phyloP scores from a whole-genome alignment of 345 rosid species.

The Acer campestre region DNA sequence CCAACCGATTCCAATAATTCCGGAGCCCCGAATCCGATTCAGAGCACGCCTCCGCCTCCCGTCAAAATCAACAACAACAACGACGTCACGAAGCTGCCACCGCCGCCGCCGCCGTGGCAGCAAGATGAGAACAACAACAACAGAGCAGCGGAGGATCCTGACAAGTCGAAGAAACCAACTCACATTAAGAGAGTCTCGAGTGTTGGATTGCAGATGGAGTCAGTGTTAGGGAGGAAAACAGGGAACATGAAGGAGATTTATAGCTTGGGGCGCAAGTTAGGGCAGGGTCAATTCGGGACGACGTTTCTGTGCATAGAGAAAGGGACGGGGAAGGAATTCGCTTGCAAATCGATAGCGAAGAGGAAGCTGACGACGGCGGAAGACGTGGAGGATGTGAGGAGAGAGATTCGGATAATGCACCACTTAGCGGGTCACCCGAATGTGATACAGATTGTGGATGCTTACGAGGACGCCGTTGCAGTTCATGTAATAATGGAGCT shows the following conservation, averaged over 20 bases:
- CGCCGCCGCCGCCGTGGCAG: not conserved
- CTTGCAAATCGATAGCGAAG: constrained; percentile 88
- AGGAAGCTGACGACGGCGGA: constrained; percentile 67
- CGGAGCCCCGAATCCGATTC: constrained; percentile 32
- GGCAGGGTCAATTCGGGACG: constrained; percentile 97
- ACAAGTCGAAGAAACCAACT: constrained; percentile 46
- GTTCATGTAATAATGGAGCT: constrained; percentile 93
- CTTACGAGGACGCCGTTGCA: constrained; percentile 89
- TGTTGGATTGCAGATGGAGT: constrained; percentile 61
- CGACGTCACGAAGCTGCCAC: constrained; percentile 30
- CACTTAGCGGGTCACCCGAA: constrained; percentile 89
- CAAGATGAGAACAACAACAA: not conserved
- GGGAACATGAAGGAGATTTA: constrained; percentile 76
- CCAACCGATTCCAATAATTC: constrained; percentile 19
- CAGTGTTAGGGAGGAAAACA: constrained; percentile 81
- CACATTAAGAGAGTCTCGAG: constrained; percentile 66
- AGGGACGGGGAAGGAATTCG: constrained; percentile 60
- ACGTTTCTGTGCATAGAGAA: constrained; percentile 82
- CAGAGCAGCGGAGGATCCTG: constrained; percentile 31
- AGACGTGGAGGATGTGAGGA: constrained; percentile 90
- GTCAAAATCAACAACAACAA: constrained; percentile 47
- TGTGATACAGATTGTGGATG: constrained; percentile 79
- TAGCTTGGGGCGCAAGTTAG: constrained; percentile 84
- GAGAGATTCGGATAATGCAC: constrained; percentile 98
- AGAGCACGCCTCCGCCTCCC: constrained; percentile 68